These are phyloP conservation scores for Boletus tylopilopsis DNA, from an alignment of 768 basidiomycete genomes.

Conservation along the genomic window DNA sequence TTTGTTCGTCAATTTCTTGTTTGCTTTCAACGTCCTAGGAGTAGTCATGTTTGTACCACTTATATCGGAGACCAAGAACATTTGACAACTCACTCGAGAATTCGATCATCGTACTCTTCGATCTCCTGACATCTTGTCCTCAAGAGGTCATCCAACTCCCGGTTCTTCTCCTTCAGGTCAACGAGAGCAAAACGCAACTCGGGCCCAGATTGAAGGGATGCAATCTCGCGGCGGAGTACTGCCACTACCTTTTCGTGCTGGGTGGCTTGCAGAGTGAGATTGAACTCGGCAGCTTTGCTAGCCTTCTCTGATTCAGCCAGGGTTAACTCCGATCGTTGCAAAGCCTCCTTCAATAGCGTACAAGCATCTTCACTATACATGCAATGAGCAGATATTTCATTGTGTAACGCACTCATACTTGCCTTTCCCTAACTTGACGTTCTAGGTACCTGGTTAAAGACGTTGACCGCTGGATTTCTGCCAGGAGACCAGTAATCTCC, in stretches of 20 bases:
- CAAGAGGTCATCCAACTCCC: slow-evolving; percentile 73
- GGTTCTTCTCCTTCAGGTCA: slow-evolving; percentile 65
- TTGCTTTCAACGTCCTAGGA: slow-evolving; percentile 69
- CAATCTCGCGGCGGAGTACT: slow-evolving; percentile 55
- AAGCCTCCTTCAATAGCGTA: slow-evolving; percentile 36
- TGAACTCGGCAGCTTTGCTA: slow-evolving; percentile 60
- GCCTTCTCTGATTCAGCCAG: slow-evolving; percentile 54
- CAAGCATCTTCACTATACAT: slow-evolving; percentile 46
- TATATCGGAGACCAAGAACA: slow-evolving; percentile 3
- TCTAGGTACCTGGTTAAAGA: slow-evolving; percentile 63
- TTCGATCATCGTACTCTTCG: slow-evolving; percentile 79
- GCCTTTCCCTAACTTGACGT: slow-evolving; percentile 62
- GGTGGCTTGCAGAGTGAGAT: slow-evolving; percentile 56
- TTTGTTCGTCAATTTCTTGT: slow-evolving; percentile 69
- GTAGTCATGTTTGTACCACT: slow-evolving; percentile 3
- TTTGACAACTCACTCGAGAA: slow-evolving; percentile 55
- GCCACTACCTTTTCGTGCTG: slow-evolving; percentile 65
- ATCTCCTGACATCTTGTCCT: slow-evolving; percentile 70
- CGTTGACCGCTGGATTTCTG: slow-evolving; percentile 60
- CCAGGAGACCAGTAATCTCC: slow-evolving; percentile 55
- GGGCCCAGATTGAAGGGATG: slow-evolving; percentile 47
- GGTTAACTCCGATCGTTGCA: slow-evolving; percentile 39
- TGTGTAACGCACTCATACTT: slow-evolving; percentile 12
- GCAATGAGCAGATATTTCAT: slow-evolving; percentile 4
- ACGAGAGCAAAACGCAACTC: slow-evolving; percentile 52